Evolutionary conservation across 202 grass and related monocot species (phyloP), one percentile per base, ranked within the genome.

Genomic region (Setaria italica): DNA sequence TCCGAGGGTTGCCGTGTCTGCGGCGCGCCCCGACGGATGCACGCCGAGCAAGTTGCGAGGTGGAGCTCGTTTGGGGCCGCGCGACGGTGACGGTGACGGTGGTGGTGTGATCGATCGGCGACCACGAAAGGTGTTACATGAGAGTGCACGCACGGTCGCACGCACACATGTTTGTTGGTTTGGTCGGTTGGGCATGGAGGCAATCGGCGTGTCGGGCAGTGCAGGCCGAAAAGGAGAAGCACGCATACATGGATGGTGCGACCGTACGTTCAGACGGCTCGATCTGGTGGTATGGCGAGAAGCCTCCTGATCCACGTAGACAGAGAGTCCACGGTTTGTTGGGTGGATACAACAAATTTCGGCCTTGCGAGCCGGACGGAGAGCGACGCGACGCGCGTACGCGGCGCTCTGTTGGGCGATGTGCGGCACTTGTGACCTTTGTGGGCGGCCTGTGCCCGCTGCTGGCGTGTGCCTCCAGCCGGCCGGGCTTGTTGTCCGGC

Each of bases 401-500:
- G 42, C 7, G 42, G 42, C 5, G 39, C 43, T 46, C 43, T 46
- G 43, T 7, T 46, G 43, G 43, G 43, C 43, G 43, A 45, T 39
- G 37, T 9, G 43, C 43, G 43, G 43, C 43, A 45, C 43, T 9
- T 45, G 43, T 45, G 43, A 6, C 43, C 43, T 45, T 9, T 45
- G 43, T 45, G 7, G 6, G 43, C 43, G 43, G 43, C 43, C 39
- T 41, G 39, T 41, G 47, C 0, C 25, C 33, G 15, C 32, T n/a
- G 15, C 50, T 12, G 2, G 34, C 53, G 51, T 58, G 74, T 45
- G 17, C 21, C n/a, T 62, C 39, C 25, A 12, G 39, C 65, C 48
- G 5, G 17, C 6, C 32, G 60, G 78, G 50, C 78, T 35, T 55
- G 78, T 54, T 48, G 63, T 25, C 51, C 79, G 16, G 66, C 66